A percentile compares a stretch with the other conserved stretches of the same genome.
These are phyloP conservation scores for Piloderma croceum DNA, from an alignment of 768 basidiomycete genomes.

Conservation along the genomic window DNA sequence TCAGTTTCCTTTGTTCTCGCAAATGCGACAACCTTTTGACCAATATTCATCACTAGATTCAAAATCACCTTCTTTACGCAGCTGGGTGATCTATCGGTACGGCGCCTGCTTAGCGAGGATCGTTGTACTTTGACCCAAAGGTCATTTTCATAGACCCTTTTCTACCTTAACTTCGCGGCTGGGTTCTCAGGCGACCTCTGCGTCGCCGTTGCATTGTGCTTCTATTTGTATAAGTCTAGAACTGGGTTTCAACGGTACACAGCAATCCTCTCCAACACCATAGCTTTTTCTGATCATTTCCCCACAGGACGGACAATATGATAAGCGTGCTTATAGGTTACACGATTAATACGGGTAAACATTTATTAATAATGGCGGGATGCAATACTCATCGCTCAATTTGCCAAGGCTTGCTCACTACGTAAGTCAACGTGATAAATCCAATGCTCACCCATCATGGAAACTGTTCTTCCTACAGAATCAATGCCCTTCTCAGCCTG, in stretches of 20 bases:
- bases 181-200: conserved; percentile 47
- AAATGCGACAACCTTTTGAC: too few species aligned
- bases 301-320: conserved; percentile 48
- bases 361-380: conserved; percentile 12
- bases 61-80: conserved; percentile 30
- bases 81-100: conserved; percentile 35
- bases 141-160: conserved; percentile 41
- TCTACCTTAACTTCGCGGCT: conserved; percentile 49
- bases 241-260: conserved; percentile 49
- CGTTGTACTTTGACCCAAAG: too few species aligned
- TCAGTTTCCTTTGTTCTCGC: too few species aligned
- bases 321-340: conserved; percentile 45
- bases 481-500: conserved; percentile 43
- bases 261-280: not conserved
- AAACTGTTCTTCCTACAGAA: conserved; percentile 22
- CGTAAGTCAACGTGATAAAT: too few species aligned
- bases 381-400: not conserved
- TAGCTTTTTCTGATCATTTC: not conserved
- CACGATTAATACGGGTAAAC: conserved; percentile 49
- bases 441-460: not conserved
- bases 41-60: too few species aligned
- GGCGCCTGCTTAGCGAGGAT: too few species aligned
- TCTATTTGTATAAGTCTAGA: conserved; percentile 40
- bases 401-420: conserved; percentile 34
- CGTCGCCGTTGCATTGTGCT: conserved; percentile 45